Conservation (phyloP, 2,329 filamentous ascomycete genomes). For the Colletotrichum sansevieriae region DNA sequence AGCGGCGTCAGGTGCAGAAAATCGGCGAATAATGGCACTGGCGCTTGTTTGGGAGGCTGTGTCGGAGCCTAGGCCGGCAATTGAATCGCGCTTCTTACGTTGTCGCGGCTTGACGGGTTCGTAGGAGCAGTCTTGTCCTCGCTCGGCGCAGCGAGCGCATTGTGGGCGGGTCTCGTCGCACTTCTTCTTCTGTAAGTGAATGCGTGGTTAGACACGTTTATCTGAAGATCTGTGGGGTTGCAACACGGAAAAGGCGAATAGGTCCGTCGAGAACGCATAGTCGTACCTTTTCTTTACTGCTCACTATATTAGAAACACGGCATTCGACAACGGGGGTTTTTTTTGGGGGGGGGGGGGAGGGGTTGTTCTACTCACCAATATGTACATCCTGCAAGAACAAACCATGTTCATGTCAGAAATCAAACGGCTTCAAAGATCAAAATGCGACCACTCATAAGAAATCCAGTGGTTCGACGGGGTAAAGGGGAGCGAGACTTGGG, state of each 20-base stretch:
- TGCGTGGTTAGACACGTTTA: not conserved
- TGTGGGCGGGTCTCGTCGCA: constrained; percentile 66
- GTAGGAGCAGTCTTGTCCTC: constrained; percentile 63
- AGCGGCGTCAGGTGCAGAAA: constrained; percentile 29
- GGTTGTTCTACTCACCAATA: constrained; percentile 64
- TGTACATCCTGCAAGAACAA: constrained; percentile 58
- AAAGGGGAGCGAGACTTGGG: constrained; percentile 15
- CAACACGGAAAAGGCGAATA: not conserved
- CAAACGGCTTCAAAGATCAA: constrained; percentile 15
- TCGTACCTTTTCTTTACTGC: constrained; percentile 68
- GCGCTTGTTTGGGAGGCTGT: constrained; percentile 31
- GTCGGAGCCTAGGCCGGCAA: constrained; percentile 31
- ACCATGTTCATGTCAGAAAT: constrained; percentile 45
- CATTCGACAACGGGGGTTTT: not conserved
- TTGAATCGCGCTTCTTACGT: constrained; percentile 51
- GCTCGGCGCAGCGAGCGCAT: constrained; percentile 65
- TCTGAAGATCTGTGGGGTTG: not conserved
- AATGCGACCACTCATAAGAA: constrained; percentile 15
- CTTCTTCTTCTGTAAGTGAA: constrained; percentile 65
- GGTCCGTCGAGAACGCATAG: not conserved
- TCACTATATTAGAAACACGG: constrained; percentile 21
- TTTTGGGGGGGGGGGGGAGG: constrained; percentile 3
- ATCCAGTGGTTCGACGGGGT: constrained; percentile 1
- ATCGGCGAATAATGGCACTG: constrained; percentile 27
- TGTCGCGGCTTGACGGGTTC: constrained; percentile 60